Evolutionary conservation across 441 rosid species (phyloP), one percentile per base, ranked within the genome.

Genomic region (California macrophylla): DNA sequence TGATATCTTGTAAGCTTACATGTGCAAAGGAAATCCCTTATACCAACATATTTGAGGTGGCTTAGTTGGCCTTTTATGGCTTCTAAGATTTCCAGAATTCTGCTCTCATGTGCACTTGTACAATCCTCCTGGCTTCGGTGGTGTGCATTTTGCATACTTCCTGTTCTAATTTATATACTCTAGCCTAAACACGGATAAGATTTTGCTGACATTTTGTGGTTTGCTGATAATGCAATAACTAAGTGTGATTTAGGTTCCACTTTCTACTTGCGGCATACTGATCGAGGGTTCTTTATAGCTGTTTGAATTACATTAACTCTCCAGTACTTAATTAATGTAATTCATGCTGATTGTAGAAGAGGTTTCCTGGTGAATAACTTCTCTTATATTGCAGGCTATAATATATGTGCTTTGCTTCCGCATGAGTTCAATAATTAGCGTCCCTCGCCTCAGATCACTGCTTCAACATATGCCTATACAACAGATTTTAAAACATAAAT

Each of bases 331-430:
- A 15, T 45, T 15, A 13, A 16, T 45, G 52, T n/a, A 12, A n/a
- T 45, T 45, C 13, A 12, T 45, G 16, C 16, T 45, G 52, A 45
- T 1, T 45, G 52, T 15, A 15, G 13, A 45, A 45, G 15, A 45
- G 18, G 20, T 45, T 4, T n/a, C 15, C 16, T 15, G 52, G 52
- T 45, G 16, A 45, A 12, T 45, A 45, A 45, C 18, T 45, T 45
- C 16, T 18, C 58, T 26, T 66, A 36, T 66, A 34, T 61, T 5
- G 9, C 83, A 93, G 98, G 97, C 96, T 30, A 83, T 94, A 66
- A 79, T 92, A 89, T 89, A 94, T 45, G 86, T 86, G 61, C 87
- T 94, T 29, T 94, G 97, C 85, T 94, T 94, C 72, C 87, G 92
- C 7, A 86, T 91, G 97, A 85, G 84, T 74, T 78, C 91, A 25